Base-by-base conservation (phyloP, 1,284 basidiomycete species). In the Anthracocystis walkeri region DNA sequence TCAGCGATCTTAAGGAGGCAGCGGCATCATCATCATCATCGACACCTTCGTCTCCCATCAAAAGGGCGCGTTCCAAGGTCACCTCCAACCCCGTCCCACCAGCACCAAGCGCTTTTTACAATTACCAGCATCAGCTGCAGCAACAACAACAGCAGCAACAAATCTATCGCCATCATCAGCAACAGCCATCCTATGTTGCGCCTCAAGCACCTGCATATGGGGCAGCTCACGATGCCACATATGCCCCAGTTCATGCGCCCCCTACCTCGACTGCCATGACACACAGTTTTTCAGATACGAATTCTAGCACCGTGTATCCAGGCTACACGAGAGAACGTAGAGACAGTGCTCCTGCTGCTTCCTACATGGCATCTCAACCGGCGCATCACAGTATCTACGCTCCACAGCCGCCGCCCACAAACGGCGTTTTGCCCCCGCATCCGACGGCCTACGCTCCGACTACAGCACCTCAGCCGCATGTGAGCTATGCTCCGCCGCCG, bases 81-180 rank as follows among this genome's bases (percentile, higher is more conserved):
- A 51, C 58, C 23, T 73, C 69, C 41, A 77, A 62, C 31, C 61
- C 57, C 2, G 49, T 53, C 11, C 73, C 72, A 4, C 71, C 72
- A 3, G 65, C 70, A 2, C 76, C 63, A 0, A 78, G 65, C 53
- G 70, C 75, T 18, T 69, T 71, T 38, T 71, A 67, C 59, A 74
- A 77, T 20, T 75, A 75, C 23, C 71, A 75, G 55, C 70, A 77
- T 42, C 70, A 77, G 63, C 45, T 65, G 38, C 70, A 74, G 38
- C 72, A 70, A 44, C 72, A 69, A 3, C 58, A 71, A 33, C 58
- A 65, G 12, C 61, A 66, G 27, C 59, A 56, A 7, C 68, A 63
- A n/a, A 52, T 44, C 10, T 51, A 63, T 4, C 64, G 52, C 14
- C 65, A 61, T 33, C 65, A 68, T 18, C 75, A 70, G 41, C 64